Conservation (phyloP, 345 rosid genomes). For the Zanthoxylum bungeanum region DNA sequence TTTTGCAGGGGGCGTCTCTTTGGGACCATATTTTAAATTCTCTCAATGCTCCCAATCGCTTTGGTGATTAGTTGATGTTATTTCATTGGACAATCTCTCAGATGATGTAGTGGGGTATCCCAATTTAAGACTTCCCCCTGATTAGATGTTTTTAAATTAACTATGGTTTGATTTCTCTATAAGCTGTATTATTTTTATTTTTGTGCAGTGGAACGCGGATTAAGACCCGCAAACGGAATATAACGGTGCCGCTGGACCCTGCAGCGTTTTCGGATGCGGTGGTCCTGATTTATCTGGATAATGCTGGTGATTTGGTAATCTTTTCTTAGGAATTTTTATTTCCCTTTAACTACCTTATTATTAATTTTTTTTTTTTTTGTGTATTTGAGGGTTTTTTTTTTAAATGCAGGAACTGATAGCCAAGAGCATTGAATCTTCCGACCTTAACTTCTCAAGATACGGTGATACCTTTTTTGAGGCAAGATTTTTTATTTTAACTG, state of each 20-base stretch:
- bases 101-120: neutral
- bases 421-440: constrained; percentile 81
- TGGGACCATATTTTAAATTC: neutral
- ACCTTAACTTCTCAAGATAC: constrained; percentile 90
- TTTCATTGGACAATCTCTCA: too few relatives aligned
- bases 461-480: constrained; percentile 89
- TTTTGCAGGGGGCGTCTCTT: neutral
- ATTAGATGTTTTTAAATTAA: neutral
- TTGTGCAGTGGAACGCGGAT: constrained; percentile 94
- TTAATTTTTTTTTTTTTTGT: too few relatives aligned
- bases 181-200: neutral
- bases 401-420: constrained; percentile 86
- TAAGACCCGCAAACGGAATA: constrained; percentile 99
- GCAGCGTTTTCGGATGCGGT: constrained; percentile 96
- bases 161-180: neutral
- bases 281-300: constrained; percentile 93
- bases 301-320: constrained; percentile 97
- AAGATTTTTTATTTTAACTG: constrained; percentile 16
- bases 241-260: constrained; percentile 96
- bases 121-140: neutral
- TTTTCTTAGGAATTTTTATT: neutral
- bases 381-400: too few relatives aligned
- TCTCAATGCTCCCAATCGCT: neutral
- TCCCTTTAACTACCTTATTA: neutral
- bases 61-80: neutral